These are phyloP conservation scores for Pythium rhizo-oryzae DNA, from an alignment of 352 stramenopile genomes.

Conservation along the genomic window DNA sequence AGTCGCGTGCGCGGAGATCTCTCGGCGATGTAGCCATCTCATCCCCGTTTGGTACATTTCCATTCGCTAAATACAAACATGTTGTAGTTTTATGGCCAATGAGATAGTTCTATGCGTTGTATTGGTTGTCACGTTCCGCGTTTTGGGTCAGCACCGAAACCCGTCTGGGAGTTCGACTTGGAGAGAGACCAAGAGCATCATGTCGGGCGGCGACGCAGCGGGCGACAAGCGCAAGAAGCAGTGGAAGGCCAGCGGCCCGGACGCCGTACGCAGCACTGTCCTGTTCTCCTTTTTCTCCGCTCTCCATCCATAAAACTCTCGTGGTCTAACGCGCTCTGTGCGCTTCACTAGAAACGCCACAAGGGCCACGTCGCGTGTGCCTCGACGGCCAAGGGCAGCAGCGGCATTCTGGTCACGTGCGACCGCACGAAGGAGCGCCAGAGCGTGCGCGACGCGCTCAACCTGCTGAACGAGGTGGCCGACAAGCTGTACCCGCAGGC, in stretches of 20 bases:
- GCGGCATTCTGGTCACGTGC: constrained; percentile 71
- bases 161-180: background rate
- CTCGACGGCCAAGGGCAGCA: constrained; percentile 58
- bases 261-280: constrained; percentile 19
- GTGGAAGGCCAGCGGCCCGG: constrained; percentile 36
- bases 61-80: no score
- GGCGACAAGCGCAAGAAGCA: constrained; percentile 60
- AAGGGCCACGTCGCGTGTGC: constrained; percentile 52
- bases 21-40: no score
- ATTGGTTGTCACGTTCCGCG: no score
- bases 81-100: no score
- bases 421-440: constrained; percentile 80
- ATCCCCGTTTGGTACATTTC: no score
- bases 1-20: no score
- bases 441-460: constrained; percentile 70
- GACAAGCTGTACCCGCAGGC: constrained; percentile 56
- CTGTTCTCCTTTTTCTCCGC: background rate
- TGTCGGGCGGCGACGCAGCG: constrained; percentile 23
- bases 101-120: no score
- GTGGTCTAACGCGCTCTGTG: background rate
- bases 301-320: background rate
- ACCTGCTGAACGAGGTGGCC: constrained; percentile 75
- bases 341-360: constrained; percentile 50
- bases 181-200: constrained; percentile 5
- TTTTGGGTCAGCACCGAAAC: no score